These are phyloP conservation scores for Corrigiola litoralis DNA, from an alignment of 179 eudicot genomes.

Conservation along the genomic window DNA sequence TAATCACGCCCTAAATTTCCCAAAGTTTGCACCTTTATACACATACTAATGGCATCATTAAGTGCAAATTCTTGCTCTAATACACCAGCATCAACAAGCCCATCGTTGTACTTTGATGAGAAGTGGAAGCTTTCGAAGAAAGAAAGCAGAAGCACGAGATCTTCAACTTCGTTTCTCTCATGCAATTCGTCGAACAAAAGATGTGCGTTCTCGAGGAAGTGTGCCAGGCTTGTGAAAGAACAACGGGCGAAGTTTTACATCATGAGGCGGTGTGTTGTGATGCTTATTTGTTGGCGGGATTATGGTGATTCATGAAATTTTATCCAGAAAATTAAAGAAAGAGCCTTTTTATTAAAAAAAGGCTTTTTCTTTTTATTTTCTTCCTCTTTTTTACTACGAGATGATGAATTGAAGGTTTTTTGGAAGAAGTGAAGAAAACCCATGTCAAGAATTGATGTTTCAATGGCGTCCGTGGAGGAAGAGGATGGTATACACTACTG, in stretches of 20 bases:
- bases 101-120: conserved; percentile 47
- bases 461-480: conserved; percentile 41
- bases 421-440: not conserved
- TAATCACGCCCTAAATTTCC: not conserved
- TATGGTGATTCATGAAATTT: conserved; percentile 50
- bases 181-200: conserved; percentile 46
- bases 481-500: too few species aligned
- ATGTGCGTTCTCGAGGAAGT: conserved; percentile 67
- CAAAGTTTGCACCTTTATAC: not conserved
- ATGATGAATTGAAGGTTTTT: conserved; percentile 18
- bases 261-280: conserved; percentile 76
- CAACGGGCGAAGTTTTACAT: conserved; percentile 88
- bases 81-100: not conserved
- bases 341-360: not conserved
- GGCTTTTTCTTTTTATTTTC: not conserved
- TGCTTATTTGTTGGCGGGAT: conserved; percentile 81
- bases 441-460: conserved; percentile 14
- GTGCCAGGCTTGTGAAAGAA: conserved; percentile 68
- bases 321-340: not conserved
- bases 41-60: conserved; percentile 13
- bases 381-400: conserved; percentile 27
- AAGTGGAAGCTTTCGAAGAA: conserved; percentile 68
- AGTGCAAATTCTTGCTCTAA: not conserved
- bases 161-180: conserved; percentile 25
- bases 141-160: conserved; percentile 37